Conservation (phyloP, 1,284 basidiomycete species). For the Ganoderma sp. region DNA sequence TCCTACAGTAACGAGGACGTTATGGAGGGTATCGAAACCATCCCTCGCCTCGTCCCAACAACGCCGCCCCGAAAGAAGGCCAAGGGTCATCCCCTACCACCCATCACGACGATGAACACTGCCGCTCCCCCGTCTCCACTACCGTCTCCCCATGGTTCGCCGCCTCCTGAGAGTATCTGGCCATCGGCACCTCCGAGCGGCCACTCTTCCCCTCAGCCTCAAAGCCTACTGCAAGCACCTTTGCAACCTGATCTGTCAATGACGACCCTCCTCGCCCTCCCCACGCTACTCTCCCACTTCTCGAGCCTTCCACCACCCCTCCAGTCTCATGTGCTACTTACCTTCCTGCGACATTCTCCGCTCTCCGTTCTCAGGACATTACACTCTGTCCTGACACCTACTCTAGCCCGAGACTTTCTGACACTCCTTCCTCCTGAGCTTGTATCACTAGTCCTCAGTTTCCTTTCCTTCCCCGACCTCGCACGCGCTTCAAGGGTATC, state of each 20-base stretch:
- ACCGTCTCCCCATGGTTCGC: constrained; percentile 82
- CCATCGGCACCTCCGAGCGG: constrained; percentile 79
- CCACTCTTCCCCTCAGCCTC: constrained; percentile 68
- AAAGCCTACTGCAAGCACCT: constrained; percentile 63
- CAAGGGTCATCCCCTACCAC: constrained; percentile 61
- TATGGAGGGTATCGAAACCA: constrained; percentile 79
- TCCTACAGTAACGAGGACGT: constrained; percentile 69
- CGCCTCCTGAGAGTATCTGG: constrained; percentile 73
- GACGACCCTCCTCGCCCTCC: constrained; percentile 79
- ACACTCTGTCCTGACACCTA: constrained; percentile 83
- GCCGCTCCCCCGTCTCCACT: constrained; percentile 82
- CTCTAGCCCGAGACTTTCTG: constrained; percentile 86
- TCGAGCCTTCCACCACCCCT: constrained; percentile 70
- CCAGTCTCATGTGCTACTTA: constrained; percentile 86
- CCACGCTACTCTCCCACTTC: constrained; percentile 78
- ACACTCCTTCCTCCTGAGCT: constrained; percentile 86
- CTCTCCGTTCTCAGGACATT: constrained; percentile 83
- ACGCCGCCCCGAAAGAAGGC: constrained; percentile 79
- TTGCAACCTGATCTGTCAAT: constrained; percentile 80
- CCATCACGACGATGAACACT: constrained; percentile 63
- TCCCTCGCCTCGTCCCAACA: constrained; percentile 51
- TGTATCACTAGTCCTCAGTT: constrained; percentile 80
- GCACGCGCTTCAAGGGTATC: constrained; percentile 83
- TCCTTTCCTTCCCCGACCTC: constrained; percentile 76
- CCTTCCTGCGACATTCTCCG: constrained; percentile 82